These are phyloP conservation scores for Roridomyces roridus DNA, from an alignment of 768 basidiomycete species.

Conservation along the genomic window DNA sequence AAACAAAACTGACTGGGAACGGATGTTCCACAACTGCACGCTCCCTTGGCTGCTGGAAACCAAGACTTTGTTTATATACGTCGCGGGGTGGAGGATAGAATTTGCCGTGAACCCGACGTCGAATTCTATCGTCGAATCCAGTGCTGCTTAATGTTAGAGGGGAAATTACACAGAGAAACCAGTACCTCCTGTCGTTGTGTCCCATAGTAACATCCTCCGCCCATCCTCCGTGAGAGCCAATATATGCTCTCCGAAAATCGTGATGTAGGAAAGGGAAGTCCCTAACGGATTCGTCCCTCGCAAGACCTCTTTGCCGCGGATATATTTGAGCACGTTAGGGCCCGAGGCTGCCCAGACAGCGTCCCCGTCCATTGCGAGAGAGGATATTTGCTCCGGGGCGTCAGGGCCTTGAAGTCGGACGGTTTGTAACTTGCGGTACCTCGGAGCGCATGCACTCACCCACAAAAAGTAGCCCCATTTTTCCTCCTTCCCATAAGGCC, in stretches of 20 bases:
- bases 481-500: conserved; percentile 96
- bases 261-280: conserved; percentile 63
- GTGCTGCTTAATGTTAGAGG: conserved; percentile 43
- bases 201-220: conserved; percentile 78
- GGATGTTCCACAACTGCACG: conserved; percentile 94
- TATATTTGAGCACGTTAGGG: conserved; percentile 71
- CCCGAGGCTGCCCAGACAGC: conserved; percentile 85
- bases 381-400: conserved; percentile 71
- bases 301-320: conserved; percentile 83
- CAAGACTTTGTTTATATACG: conserved; percentile 95
- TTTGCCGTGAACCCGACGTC: conserved; percentile 87
- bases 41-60: conserved; percentile 82
- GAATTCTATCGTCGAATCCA: conserved; percentile 77
- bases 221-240: conserved; percentile 85
- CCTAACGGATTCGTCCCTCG: conserved; percentile 71
- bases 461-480: conserved; percentile 91
- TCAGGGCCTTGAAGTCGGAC: conserved; percentile 76
- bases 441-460: conserved; percentile 60
- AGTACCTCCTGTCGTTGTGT: conserved; percentile 65
- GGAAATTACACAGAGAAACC: not conserved
- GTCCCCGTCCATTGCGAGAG: conserved; percentile 83
- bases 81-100: conserved; percentile 88
- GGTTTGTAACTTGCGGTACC: conserved; percentile 5
- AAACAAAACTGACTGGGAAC: conserved; percentile 64
- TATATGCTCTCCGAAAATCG: conserved; percentile 83